These are phyloP conservation scores for Candida palmyrensis DNA, from an alignment of 805 yeast species.

Conservation along the genomic window DNA sequence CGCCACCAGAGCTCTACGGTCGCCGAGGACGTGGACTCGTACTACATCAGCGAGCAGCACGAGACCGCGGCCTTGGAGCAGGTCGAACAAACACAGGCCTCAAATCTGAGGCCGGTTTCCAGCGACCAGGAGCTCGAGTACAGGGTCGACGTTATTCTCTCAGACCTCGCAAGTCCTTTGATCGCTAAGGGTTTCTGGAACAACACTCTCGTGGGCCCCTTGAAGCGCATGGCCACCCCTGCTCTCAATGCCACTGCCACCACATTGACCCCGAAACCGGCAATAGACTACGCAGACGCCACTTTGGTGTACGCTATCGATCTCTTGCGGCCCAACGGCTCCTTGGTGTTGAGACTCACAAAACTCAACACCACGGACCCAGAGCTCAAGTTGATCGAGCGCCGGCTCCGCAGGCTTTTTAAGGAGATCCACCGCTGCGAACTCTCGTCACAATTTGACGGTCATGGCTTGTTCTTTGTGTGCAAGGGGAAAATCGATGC, in stretches of 20 bases:
- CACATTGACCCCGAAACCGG: slow-evolving; percentile 22
- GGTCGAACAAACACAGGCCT: too few relatives aligned
- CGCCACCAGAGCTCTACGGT: background rate
- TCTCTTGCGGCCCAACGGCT: slow-evolving; percentile 24
- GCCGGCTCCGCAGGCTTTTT: slow-evolving; percentile 22
- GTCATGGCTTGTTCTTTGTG: slow-evolving; percentile 20
- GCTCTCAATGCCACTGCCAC: slow-evolving; percentile 19
- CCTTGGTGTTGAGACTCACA: slow-evolving; percentile 25
- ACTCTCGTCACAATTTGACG: slow-evolving; percentile 5
- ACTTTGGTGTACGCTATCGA: slow-evolving; percentile 26
- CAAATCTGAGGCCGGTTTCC: too few relatives aligned
- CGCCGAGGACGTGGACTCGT: slow-evolving; percentile 13
- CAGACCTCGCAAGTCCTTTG: slow-evolving; percentile 31
- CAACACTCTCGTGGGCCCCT: slow-evolving; percentile 32
- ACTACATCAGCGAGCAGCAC: slow-evolving; percentile 21
- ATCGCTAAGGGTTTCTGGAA: slow-evolving; percentile 35
- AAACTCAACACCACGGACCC: slow-evolving; percentile 21
- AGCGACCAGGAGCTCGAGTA: slow-evolving; percentile 11
- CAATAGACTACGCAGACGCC: slow-evolving; percentile 38
- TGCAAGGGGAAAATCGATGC: slow-evolving; percentile 20
- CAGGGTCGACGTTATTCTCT: slow-evolving; percentile 31
- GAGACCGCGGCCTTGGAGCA: slow-evolving; percentile 6
- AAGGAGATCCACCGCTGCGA: slow-evolving; percentile 17
- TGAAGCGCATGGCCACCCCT: slow-evolving; percentile 14
- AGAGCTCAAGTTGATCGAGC: slow-evolving; percentile 21